Conservation (phyloP, 306 rosid species). For the Castanopsis chinensis region DNA sequence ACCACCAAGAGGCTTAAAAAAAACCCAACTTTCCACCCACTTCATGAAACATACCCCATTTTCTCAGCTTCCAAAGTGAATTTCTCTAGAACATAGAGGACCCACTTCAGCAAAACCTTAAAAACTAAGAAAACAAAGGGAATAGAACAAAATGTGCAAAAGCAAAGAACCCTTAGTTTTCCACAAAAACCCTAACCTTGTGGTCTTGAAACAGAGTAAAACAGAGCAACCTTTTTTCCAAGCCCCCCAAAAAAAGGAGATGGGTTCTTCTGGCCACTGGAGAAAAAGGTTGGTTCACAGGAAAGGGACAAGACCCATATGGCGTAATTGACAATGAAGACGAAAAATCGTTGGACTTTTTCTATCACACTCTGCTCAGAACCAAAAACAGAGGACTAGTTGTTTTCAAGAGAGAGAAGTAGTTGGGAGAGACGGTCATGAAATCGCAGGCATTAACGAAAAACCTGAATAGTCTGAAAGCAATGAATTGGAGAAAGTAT, state of each 20-base stretch:
- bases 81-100: neutral
- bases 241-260: conserved; percentile 10
- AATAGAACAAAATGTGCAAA: neutral
- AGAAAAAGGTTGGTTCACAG: conserved; percentile 25
- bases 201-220: conserved; percentile 16
- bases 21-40: neutral
- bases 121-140: neutral
- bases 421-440: conserved; percentile 29
- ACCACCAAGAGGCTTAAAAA: neutral
- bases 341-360: conserved; percentile 15
- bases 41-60: neutral
- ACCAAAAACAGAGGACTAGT: conserved; percentile 17
- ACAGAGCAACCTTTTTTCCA: conserved; percentile 18
- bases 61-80: neutral
- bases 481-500: neutral
- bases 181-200: conserved; percentile 23
- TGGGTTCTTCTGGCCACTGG: conserved; percentile 8
- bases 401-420: conserved; percentile 28
- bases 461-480: conserved; percentile 29
- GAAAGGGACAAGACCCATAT: conserved; percentile 25
- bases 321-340: conserved; percentile 5
- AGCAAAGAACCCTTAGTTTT: neutral
- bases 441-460: conserved; percentile 33
- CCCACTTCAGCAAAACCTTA: neutral
- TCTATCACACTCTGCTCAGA: conserved; percentile 4